Evolutionary conservation across 176 grass and related monocot species (phyloP), one percentile per base, ranked within the genome.

Genomic region (Zoysia pacifica): DNA sequence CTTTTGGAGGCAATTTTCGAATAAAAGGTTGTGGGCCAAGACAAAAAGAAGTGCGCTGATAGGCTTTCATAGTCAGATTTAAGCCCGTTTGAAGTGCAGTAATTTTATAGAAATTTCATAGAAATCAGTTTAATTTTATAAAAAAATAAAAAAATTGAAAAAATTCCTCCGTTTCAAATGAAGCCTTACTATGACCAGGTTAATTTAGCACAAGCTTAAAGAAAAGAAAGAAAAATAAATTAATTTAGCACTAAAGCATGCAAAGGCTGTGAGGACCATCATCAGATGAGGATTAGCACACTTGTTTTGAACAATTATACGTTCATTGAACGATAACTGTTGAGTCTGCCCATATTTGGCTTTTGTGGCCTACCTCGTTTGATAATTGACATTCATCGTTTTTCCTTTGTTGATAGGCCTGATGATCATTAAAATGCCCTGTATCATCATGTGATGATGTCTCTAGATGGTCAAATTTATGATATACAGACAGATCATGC

Each of bases 361-460:
- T 44, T 6, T 13, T 77, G 63, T 81, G 77, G 3, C 77, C 76
- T 72, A 72, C 65, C 42, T 71, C 35, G 20, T 81, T 44, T 50
- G 43, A 66, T 52, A 48, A 65, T 80, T 61, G 71, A 43, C 8
- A 50, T 42, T 35, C 69, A 68, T 83, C 75, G 69, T 83, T 65
- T 3, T 68, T 62, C 10, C 39, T 46, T 65, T 50, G 36, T 77
- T 81, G 59, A 81, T 85, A 60, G 39, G 37, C 11, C 41, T 38
- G n/a, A 81, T 65, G 82, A 85, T 82, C 82, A 76, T 66, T 85
- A 67, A 72, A 56, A 44, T 61, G 7, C 19, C 45, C 60, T 52
- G 72, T 81, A 47, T 81, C 65, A 72, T 81, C 87, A 81, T 77
- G 71, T 65, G 71, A 65, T 75, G 53, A 78, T 87, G 73, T 73